Evolutionary conservation across 2,329 filamentous ascomycete species (phyloP), one percentile per base, ranked within the genome.

Genomic region (Trichoderma guizhouense): DNA sequence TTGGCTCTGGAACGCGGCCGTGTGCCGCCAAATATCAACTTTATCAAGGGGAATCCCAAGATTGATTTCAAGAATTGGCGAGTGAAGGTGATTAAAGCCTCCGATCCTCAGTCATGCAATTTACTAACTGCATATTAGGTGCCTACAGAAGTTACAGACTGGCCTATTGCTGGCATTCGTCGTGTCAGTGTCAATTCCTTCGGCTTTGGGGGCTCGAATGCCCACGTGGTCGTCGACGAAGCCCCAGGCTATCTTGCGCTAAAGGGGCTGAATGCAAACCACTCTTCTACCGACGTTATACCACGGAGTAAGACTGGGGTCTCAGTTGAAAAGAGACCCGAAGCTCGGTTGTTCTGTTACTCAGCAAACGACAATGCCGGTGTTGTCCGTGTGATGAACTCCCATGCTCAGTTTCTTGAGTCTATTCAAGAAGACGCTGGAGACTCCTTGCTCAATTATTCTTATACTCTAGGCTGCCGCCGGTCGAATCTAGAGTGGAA

Each of bases 151-250:
- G 76, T 84, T 26, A 82, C 81, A 1, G 76, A 81, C 24, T 87
- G 85, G 85, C 85, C 85, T 0, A 65, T 81, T 1, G 62, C 78
- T 0, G 83, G 85, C 11, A 78, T 84, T 15, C 83, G 86, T 1
- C 83, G 87, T 24, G 84, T 84, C 55, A 87, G 85, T 71, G 82
- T 89, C 73, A 89, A 89, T 75, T 87, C 84, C 72, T 90, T 89
- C 74, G 87, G 88, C 3, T 89, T 86, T 74, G 88, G 88, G 1
- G 88, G 88, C 53, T 87, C 86, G 4, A 89, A 89, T 64, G 84
- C 83, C 1, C 87, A 89, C 73, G 82, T 85, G 1, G 84, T 88
- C 51, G 73, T 88, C 61, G 86, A 88, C 55, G 85, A 86, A 70
- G 83, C 83, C 3, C 79, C 81, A 3, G 78, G 79, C 21, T 85